Evolutionary conservation across 2,329 filamentous ascomycete species (phyloP).

Genomic region (Trematosphaeria pertusa): DNA sequence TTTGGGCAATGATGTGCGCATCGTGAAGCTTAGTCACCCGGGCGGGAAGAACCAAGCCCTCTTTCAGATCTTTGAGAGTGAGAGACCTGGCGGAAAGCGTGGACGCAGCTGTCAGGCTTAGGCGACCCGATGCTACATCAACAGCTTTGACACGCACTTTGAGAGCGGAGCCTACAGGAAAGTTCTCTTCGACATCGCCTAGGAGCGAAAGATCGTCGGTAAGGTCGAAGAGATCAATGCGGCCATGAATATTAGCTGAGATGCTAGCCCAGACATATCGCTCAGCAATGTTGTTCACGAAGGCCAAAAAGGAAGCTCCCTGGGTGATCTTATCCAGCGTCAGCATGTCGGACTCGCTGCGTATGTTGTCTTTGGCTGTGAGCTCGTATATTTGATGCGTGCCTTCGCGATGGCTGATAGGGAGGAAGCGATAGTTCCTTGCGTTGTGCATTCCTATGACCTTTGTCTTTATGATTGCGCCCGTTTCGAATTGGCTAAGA

Average conservation of each 20-base stretch:
- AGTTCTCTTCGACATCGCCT: constrained; percentile 77
- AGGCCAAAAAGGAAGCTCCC: constrained; percentile 77
- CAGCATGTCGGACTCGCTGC: constrained; percentile 67
- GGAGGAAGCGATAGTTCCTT: constrained; percentile 87
- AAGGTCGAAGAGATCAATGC: constrained; percentile 81
- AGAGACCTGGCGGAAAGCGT: constrained; percentile 63
- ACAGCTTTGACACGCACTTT: constrained; percentile 79
- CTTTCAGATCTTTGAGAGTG: constrained; percentile 73
- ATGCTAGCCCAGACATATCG: constrained; percentile 90
- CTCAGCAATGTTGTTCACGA: constrained; percentile 86
- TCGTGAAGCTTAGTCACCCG: constrained; percentile 87
- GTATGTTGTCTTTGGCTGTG: constrained; percentile 69
- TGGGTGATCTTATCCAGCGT: constrained; percentile 75
- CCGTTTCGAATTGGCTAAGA: constrained; percentile 74
- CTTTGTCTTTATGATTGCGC: constrained; percentile 75
- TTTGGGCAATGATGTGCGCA: constrained; percentile 81
- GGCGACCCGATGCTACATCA: constrained; percentile 73
- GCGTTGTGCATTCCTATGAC: constrained; percentile 90
- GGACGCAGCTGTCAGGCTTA: constrained; percentile 85
- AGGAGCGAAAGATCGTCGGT: constrained; percentile 85
- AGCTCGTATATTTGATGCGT: constrained; percentile 85
- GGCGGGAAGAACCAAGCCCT: constrained; percentile 81
- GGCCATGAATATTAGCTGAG: constrained; percentile 84
- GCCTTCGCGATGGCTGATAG: constrained; percentile 82
- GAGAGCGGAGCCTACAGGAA: constrained; percentile 88